Percentiles rank a stretch among this genome's conserved stretches.
Conservation (phyloP, 2,329 filamentous ascomycete genomes). For the Diaporthe vexans region DNA sequence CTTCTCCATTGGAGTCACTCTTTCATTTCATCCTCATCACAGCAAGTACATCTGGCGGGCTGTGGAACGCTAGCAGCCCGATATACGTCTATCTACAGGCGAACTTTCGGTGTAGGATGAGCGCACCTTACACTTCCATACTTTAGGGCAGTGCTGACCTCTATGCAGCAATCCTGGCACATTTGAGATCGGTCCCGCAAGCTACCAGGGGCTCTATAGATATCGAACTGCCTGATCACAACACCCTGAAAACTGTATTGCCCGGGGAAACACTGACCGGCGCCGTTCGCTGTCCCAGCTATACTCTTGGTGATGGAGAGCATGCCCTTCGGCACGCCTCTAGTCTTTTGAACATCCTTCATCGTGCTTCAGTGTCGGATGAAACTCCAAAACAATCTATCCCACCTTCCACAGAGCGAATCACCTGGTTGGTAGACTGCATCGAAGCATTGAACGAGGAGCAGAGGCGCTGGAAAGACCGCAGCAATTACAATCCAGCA, state of each 20-base stretch:
- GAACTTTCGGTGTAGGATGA: slow-evolving; percentile 60
- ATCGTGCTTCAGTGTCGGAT: slow-evolving; percentile 55
- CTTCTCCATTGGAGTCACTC: slow-evolving; percentile 66
- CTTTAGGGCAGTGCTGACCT: slow-evolving; percentile 43
- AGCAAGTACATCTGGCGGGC: slow-evolving; percentile 56
- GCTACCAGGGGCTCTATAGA: slow-evolving; percentile 27
- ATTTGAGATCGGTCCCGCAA: slow-evolving; percentile 35
- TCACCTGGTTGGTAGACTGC: slow-evolving; percentile 65
- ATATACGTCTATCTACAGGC: slow-evolving; percentile 65
- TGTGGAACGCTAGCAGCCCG: slow-evolving; percentile 63
- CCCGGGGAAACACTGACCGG: slow-evolving; percentile 44
- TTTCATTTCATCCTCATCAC: slow-evolving; percentile 63
- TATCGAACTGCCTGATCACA: slow-evolving; percentile 56
- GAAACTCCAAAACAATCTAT: slow-evolving; percentile 50
- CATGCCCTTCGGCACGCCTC: slow-evolving; percentile 63
- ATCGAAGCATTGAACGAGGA: slow-evolving; percentile 58
- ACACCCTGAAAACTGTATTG: slow-evolving; percentile 50
- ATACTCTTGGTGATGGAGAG: slow-evolving; percentile 55
- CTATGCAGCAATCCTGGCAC: slow-evolving; percentile 44
- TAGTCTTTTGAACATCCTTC: slow-evolving; percentile 60
- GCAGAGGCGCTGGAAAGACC: slow-evolving; percentile 55
- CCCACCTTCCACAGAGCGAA: slow-evolving; percentile 55
- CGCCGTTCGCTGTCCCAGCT: slow-evolving; percentile 53
- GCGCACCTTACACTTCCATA: slow-evolving; percentile 45
- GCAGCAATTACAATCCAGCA: slow-evolving; percentile 50